These are phyloP conservation scores for Lagerstroemia speciosa DNA, from an alignment of 345 rosid genomes.

Conservation along the genomic window DNA sequence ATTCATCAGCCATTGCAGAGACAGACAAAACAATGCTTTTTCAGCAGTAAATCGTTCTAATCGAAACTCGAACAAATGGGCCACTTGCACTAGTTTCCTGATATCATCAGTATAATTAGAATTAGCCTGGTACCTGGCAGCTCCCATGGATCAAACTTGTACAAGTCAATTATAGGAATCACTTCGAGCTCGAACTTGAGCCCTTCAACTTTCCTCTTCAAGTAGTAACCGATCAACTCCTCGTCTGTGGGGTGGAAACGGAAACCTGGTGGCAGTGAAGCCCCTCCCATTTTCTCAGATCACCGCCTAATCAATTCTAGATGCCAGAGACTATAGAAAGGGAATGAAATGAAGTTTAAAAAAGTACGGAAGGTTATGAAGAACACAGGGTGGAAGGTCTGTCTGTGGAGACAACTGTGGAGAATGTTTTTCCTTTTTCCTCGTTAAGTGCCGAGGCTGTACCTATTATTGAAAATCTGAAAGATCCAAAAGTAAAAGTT, in stretches of 20 bases:
- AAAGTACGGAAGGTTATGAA: background rate
- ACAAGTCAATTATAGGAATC: slow-evolving; percentile 63
- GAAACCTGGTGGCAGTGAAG: slow-evolving; percentile 80
- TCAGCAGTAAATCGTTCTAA: background rate
- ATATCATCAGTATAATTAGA: background rate
- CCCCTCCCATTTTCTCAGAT: slow-evolving; percentile 37
- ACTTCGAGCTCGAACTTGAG: slow-evolving; percentile 77
- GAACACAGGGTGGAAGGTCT: slow-evolving; percentile 5
- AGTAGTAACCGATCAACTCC: slow-evolving; percentile 74
- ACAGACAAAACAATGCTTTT: background rate
- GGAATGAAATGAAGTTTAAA: no score
- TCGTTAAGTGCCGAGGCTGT: slow-evolving; percentile 37
- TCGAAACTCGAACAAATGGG: background rate
- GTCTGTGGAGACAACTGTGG: background rate
- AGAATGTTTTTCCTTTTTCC: background rate
- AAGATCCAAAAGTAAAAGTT: slow-evolving; percentile 76
- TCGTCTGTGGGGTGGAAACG: slow-evolving; percentile 90
- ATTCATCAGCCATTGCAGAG: background rate
- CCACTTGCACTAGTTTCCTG: background rate
- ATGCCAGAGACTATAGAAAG: background rate
- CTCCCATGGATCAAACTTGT: slow-evolving; percentile 95
- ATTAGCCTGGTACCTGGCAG: slow-evolving; percentile 49
- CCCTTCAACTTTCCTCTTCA: slow-evolving; percentile 55
- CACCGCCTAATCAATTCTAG: background rate
- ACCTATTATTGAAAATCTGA: slow-evolving; percentile 47